A percentile compares a stretch with the other conserved stretches of the same genome.
phyloP scores from a whole-genome alignment of 1,139 yeast genomes.

The Hyphopichia khmerensis region DNA sequence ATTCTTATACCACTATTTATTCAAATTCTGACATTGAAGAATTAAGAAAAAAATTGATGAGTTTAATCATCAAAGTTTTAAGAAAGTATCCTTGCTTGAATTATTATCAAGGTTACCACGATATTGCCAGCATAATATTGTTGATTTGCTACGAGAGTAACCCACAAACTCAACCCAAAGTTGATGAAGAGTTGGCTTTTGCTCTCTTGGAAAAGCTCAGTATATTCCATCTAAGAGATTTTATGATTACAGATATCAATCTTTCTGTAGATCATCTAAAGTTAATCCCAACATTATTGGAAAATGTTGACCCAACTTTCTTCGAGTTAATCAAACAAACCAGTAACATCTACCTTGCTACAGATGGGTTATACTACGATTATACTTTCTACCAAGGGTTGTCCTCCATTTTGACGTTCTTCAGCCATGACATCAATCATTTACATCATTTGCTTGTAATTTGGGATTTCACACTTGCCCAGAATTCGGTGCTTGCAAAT shows the following conservation, averaged over 20 bases:
- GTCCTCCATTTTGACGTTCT: conserved; percentile 74
- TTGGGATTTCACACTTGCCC: conserved; percentile 63
- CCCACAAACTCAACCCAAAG: background rate
- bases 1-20: conserved; percentile 35
- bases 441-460: conserved; percentile 51
- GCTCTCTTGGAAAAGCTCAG: conserved; percentile 58
- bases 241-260: conserved; percentile 70
- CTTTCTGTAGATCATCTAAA: conserved; percentile 65
- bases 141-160: conserved; percentile 44
- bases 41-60: conserved; percentile 42
- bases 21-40: conserved; percentile 32
- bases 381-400: conserved; percentile 59
- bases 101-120: conserved; percentile 94
- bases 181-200: conserved; percentile 42
- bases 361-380: conserved; percentile 35
- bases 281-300: conserved; percentile 63
- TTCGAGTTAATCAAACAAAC: conserved; percentile 47
- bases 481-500: conserved; percentile 40
- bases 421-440: conserved; percentile 67
- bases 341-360: conserved; percentile 23
- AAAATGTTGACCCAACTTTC: conserved; percentile 49
- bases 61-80: conserved; percentile 54
- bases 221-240: conserved; percentile 71
- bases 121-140: conserved; percentile 70
- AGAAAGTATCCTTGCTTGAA: conserved; percentile 59